Conservation (phyloP, 1,139 yeast genomes). For the Yamadazyma siamensis region DNA sequence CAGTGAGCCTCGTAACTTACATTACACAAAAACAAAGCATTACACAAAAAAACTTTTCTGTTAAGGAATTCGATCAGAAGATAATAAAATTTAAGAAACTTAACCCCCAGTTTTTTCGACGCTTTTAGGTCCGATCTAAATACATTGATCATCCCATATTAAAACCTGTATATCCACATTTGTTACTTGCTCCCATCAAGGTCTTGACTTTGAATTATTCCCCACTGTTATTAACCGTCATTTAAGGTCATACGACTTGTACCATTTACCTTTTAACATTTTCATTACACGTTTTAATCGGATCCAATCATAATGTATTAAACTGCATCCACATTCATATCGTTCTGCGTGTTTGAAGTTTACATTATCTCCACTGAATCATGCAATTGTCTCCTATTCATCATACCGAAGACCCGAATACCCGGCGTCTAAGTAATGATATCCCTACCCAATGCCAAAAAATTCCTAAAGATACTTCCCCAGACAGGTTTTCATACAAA, state of each 20-base stretch:
- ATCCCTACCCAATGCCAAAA: too few species aligned
- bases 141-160: neutral
- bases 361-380: neutral
- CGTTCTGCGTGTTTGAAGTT: neutral
- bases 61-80: slow-evolving; percentile 14
- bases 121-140: neutral
- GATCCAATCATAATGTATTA: neutral
- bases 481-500: slow-evolving; percentile 5
- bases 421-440: too few species aligned
- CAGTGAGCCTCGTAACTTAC: neutral
- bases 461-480: slow-evolving; percentile 3
- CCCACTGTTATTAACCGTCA: neutral
- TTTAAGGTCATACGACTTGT: neutral
- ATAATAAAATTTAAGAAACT: slow-evolving; percentile 4
- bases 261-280: neutral
- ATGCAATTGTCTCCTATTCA: neutral
- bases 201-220: too few species aligned
- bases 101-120: slow-evolving; percentile 1
- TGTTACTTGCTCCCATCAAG: too few species aligned
- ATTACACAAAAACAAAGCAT: slow-evolving; percentile 1
- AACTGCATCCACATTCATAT: neutral
- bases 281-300: neutral
- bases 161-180: neutral
- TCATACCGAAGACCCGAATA: too few species aligned
- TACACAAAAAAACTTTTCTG: slow-evolving; percentile 9